Conservation (phyloP, 2,329 filamentous ascomycete species). For the Phaeoacremonium minimum region DNA sequence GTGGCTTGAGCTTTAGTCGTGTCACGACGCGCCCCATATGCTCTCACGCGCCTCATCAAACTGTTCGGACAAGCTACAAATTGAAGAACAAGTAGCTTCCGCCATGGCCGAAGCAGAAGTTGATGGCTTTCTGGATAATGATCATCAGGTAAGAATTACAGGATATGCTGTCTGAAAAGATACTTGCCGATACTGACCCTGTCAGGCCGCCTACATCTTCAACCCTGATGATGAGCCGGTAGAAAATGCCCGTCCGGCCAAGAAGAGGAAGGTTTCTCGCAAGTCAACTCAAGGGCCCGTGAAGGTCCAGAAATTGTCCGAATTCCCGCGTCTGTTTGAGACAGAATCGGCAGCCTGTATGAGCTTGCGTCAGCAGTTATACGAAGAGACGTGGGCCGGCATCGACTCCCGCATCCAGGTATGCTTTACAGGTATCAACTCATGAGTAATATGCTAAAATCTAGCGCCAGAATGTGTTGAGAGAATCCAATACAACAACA, state of each 20-base stretch:
- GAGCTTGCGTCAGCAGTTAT: constrained; percentile 53
- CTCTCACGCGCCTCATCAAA: too few species aligned
- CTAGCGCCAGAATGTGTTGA: constrained; percentile 43
- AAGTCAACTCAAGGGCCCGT: constrained; percentile 7
- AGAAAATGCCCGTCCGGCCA: constrained; percentile 39
- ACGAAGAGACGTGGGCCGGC: constrained; percentile 58
- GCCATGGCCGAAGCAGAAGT: too few species aligned
- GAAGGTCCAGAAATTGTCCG: constrained; percentile 15
- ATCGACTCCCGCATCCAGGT: constrained; percentile 63
- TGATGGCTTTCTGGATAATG: constrained; percentile 31
- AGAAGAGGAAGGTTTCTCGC: constrained; percentile 51
- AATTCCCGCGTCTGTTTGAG: constrained; percentile 52
- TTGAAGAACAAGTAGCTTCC: too few species aligned
- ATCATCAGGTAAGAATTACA: constrained; percentile 33
- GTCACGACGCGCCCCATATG: too few species aligned
- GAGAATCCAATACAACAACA: constrained; percentile 57
- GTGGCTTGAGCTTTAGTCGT: too few species aligned
- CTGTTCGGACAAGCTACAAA: too few species aligned
- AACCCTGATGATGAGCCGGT: constrained; percentile 39
- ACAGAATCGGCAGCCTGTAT: constrained; percentile 45
- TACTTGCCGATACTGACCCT: too few species aligned
- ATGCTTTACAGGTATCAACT: constrained; percentile 5
- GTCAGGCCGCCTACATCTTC: constrained; percentile 60
- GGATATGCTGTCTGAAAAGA: background rate
- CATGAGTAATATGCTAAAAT: constrained; percentile 2